Percentiles rank a stretch among this genome's conserved stretches.
These are phyloP conservation scores for Phytophthora cactorum DNA, from an alignment of 352 stramenopile genomes.

Conservation along the genomic window DNA sequence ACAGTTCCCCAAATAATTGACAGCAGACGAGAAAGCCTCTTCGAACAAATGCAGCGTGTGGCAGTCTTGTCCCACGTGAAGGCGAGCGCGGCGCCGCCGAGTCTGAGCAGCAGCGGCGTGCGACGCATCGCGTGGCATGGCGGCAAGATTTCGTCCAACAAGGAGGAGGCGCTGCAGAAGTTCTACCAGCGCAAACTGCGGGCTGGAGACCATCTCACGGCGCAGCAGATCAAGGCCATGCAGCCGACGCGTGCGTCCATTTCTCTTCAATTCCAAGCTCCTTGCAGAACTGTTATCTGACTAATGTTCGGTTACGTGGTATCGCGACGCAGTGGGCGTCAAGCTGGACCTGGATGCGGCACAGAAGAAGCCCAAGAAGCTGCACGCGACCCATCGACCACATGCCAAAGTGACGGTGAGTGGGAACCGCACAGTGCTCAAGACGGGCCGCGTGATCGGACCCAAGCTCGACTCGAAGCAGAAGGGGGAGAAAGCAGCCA, in stretches of 20 bases:
- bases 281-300: constrained; percentile 1
- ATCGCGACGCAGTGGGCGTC: constrained; percentile 22
- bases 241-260: constrained; percentile 45
- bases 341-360: constrained; percentile 16
- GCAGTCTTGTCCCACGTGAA: constrained; percentile 78
- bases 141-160: constrained; percentile 86
- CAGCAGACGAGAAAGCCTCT: background rate
- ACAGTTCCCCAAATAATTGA: constrained; percentile 8
- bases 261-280: background rate
- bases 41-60: constrained; percentile 42
- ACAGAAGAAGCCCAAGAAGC: constrained; percentile 51
- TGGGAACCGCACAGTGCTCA: constrained; percentile 49
- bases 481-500: constrained; percentile 23
- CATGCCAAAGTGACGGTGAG: constrained; percentile 52
- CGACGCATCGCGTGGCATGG: constrained; percentile 77
- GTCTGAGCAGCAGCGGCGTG: constrained; percentile 21
- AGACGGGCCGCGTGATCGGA: constrained; percentile 72
- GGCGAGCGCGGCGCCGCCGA: constrained; percentile 42
- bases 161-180: constrained; percentile 86
- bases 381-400: constrained; percentile 48
- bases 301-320: constrained; percentile 6
- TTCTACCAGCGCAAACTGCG: constrained; percentile 83
- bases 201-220: constrained; percentile 48
- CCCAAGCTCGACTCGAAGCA: constrained; percentile 39
- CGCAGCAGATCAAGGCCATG: constrained; percentile 56